Evolutionary conservation across 345 rosid species (phyloP).

Genomic region (Eucalyptus albens): DNA sequence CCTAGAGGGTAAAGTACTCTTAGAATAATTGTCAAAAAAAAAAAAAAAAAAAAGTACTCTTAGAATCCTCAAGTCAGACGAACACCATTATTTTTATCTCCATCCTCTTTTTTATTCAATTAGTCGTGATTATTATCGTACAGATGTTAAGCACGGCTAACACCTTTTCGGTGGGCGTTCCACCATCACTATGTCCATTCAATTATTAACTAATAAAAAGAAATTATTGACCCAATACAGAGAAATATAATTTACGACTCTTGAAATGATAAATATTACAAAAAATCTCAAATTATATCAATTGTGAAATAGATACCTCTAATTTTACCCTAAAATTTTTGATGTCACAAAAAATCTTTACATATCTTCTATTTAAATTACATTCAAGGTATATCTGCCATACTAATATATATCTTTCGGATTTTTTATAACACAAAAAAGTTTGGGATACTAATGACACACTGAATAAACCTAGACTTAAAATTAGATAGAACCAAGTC

Average conservation of each 20-base stretch:
- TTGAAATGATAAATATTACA: background rate
- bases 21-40: no score
- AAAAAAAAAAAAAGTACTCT: no score
- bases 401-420: background rate
- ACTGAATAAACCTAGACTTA: no score
- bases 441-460: no score
- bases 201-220: background rate
- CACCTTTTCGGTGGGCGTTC: background rate
- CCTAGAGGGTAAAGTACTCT: background rate
- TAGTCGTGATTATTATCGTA: background rate
- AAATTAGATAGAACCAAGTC: fast-evolving
- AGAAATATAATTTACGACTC: background rate
- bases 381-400: background rate
- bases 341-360: background rate
- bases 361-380: no score
- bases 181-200: background rate
- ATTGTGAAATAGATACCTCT: no score
- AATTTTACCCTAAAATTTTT: no score
- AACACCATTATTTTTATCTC: background rate
- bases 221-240: background rate
- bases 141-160: background rate
- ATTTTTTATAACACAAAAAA: no score
- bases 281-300: background rate
- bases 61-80: background rate
- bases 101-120: background rate